Evolutionary conservation across 2,329 filamentous ascomycete species (phyloP), one percentile per base, ranked within the genome.

Genomic region (Penicillium verrucosum): DNA sequence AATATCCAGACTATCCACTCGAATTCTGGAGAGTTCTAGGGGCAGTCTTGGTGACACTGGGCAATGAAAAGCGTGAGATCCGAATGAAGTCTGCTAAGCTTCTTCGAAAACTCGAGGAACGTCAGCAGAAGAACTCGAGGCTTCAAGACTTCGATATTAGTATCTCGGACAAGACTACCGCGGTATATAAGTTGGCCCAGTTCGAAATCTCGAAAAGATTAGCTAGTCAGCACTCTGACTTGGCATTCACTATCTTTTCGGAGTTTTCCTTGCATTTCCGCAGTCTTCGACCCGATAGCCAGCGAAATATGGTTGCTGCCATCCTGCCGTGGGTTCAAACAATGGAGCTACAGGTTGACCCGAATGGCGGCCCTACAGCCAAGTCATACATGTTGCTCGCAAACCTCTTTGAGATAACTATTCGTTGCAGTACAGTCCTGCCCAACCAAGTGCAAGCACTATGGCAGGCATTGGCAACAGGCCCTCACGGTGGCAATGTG

Each of bases 131-230:
- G 63, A 94, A 86, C 62, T 96, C 93, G 1, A 95, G 95, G 69
- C 86, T 99, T 7, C 91, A 96, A 70, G 94, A 99, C 71, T 95
- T 97, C 57, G 94, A 99, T 68, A 97, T 99, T 67, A 97, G 92
- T 71, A 94, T 99, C 56, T 95, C 93, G 0, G 95, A 99, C 76
- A 97, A 97, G 76, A 99, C 95, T 0, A 96, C 96, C 63, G 92
- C 93, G 0, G 93, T 99, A 3, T 99, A 97, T 76, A 99, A 99
- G 76, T 81, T 95, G 43, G 94, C 95, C 0, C 94, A 99, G 70
- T 97, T 97, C 63, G 93, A 97, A 70, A 95, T 96, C 23, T 97
- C 94, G 0, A 92, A 93, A 67, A 84, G 92, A 21, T 82, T 99
- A 38, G 89, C 92, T 1, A 90, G 90, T 67, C 90, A 95, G 62